phyloP scores from a whole-genome alignment of 805 yeast genomes.

The Lachancea cidri region DNA sequence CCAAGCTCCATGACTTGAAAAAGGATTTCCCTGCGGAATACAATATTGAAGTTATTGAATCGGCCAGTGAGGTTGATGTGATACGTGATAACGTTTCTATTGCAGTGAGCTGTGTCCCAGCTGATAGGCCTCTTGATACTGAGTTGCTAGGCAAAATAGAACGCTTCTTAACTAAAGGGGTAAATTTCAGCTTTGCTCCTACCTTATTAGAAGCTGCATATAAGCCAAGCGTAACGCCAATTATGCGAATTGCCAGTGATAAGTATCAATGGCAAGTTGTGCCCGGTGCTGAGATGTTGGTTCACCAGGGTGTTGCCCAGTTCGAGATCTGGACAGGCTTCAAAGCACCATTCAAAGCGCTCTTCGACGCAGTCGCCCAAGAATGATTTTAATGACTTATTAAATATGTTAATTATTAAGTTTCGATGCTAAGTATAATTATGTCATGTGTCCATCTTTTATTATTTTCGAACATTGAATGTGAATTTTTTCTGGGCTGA shows the following conservation, averaged over 20 bases:
- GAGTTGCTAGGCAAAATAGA: slow-evolving; percentile 45
- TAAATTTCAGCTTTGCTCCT: slow-evolving; percentile 40
- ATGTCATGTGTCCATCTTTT: no score
- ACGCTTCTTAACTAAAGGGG: slow-evolving; percentile 40
- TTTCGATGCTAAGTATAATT: background rate
- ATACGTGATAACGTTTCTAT: slow-evolving; percentile 45
- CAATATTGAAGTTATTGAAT: slow-evolving; percentile 53
- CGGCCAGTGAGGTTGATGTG: slow-evolving; percentile 40
- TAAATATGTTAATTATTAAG: background rate
- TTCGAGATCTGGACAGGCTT: slow-evolving; percentile 71
- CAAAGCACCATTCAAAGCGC: slow-evolving; percentile 55
- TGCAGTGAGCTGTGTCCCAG: slow-evolving; percentile 80
- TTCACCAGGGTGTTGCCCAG: slow-evolving; percentile 89
- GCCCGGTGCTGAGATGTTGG: slow-evolving; percentile 88
- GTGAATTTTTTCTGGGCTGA: no score
- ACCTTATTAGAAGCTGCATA: slow-evolving; percentile 88
- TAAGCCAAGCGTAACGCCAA: slow-evolving; percentile 81
- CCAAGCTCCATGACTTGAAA: slow-evolving; percentile 57
- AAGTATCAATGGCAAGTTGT: slow-evolving; percentile 71
- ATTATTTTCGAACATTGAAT: no score
- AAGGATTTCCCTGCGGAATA: slow-evolving; percentile 54
- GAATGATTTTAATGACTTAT: slow-evolving; percentile 11
- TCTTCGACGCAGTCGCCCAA: slow-evolving; percentile 53
- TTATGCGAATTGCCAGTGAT: slow-evolving; percentile 70
- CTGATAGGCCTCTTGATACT: slow-evolving; percentile 62